These are phyloP conservation scores for Teunomyces atbi DNA, from an alignment of 805 yeast genomes.

Conservation along the genomic window DNA sequence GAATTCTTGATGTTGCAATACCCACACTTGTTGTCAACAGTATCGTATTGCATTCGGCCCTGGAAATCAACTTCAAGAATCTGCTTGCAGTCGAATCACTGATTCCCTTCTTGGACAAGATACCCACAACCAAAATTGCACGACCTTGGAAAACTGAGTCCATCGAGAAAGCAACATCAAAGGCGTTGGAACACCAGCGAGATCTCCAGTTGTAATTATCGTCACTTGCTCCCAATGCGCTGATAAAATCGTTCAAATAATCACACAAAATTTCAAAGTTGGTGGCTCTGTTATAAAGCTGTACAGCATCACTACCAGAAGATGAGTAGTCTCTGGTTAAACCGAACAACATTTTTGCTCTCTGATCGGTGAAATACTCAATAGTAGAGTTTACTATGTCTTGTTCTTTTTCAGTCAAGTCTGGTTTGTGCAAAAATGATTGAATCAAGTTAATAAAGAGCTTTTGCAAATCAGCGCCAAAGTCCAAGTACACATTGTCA, in stretches of 20 bases:
- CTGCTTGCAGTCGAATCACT: slow-evolving; percentile 49
- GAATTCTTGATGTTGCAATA: slow-evolving; percentile 47
- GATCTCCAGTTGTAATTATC: slow-evolving; percentile 57
- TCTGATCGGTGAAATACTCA: slow-evolving; percentile 52
- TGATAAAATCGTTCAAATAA: slow-evolving; percentile 51
- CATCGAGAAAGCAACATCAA: slow-evolving; percentile 58
- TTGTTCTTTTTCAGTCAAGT: slow-evolving; percentile 39
- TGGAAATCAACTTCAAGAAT: slow-evolving; percentile 25
- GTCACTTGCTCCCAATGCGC: slow-evolving; percentile 44
- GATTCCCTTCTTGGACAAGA: slow-evolving; percentile 61
- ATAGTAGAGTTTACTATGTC: slow-evolving; percentile 47
- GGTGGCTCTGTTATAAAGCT: slow-evolving; percentile 39
- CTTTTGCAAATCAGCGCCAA: slow-evolving; percentile 61
- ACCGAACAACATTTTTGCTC: slow-evolving; percentile 69
- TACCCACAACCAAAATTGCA: slow-evolving; percentile 68
- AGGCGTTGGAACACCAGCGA: slow-evolving; percentile 62
- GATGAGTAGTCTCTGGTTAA: slow-evolving; percentile 49
- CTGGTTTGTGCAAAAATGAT: slow-evolving; percentile 59
- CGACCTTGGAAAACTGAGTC: slow-evolving; percentile 63
- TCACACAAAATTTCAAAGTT: slow-evolving; percentile 61
- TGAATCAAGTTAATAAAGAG: slow-evolving; percentile 67
- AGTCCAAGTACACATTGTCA: slow-evolving; percentile 50
- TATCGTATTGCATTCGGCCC: slow-evolving; percentile 18
- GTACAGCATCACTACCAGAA: slow-evolving; percentile 30
- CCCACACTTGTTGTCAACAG: slow-evolving; percentile 38